Conservation (phyloP, 1,139 yeast genomes). For the Groenewaldozyma sp. region DNA sequence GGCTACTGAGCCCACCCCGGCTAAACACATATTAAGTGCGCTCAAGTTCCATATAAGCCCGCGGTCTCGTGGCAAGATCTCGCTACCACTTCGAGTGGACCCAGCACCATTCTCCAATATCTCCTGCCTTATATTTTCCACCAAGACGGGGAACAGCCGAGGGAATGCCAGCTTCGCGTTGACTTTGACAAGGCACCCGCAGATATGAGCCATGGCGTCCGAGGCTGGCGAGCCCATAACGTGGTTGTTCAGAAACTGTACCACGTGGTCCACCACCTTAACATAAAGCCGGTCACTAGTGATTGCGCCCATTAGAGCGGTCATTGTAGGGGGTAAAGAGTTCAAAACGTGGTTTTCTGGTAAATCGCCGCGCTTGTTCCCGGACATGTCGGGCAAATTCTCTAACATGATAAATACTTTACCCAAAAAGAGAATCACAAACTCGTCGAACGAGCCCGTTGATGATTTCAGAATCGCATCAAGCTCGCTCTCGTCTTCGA, state of each 20-base stretch:
- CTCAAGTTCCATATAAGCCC: slow-evolving; percentile 65
- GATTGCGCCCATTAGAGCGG: slow-evolving; percentile 59
- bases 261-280: slow-evolving; percentile 42
- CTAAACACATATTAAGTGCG: slow-evolving; percentile 60
- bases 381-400: slow-evolving; percentile 46
- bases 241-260: slow-evolving; percentile 49
- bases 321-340: slow-evolving; percentile 54
- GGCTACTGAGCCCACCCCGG: slow-evolving; percentile 52
- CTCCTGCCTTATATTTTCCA: slow-evolving; percentile 54
- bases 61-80: slow-evolving; percentile 68
- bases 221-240: slow-evolving; percentile 53
- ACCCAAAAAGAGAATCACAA: slow-evolving; percentile 49
- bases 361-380: slow-evolving; percentile 22
- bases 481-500: slow-evolving; percentile 44
- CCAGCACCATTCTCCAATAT: slow-evolving; percentile 84
- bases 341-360: slow-evolving; percentile 40
- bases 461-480: slow-evolving; percentile 47
- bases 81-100: slow-evolving; percentile 55
- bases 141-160: slow-evolving; percentile 37
- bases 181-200: slow-evolving; percentile 60
- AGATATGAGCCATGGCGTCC: slow-evolving; percentile 58
- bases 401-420: slow-evolving; percentile 61
- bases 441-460: slow-evolving; percentile 57
- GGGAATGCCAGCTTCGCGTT: slow-evolving; percentile 45
- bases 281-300: slow-evolving; percentile 51